A percentile compares a stretch with the other conserved stretches of the same genome.
phyloP scores from a whole-genome alignment of 805 yeast species.

The Candida sithepensis region DNA sequence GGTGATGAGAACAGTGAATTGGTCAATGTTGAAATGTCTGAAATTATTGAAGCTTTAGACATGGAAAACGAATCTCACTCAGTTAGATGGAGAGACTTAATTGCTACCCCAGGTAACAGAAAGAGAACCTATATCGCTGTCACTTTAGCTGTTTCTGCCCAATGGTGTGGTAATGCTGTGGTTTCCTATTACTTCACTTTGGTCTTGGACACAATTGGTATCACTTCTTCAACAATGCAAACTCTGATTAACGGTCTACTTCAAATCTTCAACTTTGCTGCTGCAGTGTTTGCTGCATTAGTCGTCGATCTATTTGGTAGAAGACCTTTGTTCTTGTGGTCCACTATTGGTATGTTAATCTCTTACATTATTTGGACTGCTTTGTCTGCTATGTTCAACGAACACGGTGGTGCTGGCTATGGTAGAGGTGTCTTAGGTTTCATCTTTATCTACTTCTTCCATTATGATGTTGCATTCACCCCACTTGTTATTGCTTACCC shows the following conservation, averaged over 20 bases:
- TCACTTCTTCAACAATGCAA: constrained; percentile 40
- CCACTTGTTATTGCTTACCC: constrained; percentile 42
- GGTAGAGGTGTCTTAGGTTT: constrained; percentile 15
- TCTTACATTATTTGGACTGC: constrained; percentile 41
- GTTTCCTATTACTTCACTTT: constrained; percentile 40
- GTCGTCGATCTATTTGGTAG: constrained; percentile 31
- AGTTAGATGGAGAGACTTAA: constrained; percentile 34
- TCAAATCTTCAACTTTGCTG: constrained; percentile 41
- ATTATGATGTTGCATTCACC: constrained; percentile 40
- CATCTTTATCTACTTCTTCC: constrained; percentile 28
- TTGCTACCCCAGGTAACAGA: constrained; percentile 32
- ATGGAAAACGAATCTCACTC: constrained; percentile 28
- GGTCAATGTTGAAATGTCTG: constrained; percentile 34
- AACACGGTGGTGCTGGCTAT: not conserved
- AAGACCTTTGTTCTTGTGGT: constrained; percentile 33
- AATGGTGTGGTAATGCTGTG: constrained; percentile 43
- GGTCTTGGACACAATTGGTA: constrained; percentile 51
- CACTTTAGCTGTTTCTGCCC: constrained; percentile 31
- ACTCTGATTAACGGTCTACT: constrained; percentile 48
- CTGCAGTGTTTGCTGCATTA: constrained; percentile 27
- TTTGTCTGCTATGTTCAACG: constrained; percentile 37
- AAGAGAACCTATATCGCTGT: constrained; percentile 32
- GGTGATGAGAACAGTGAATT: constrained; percentile 28
- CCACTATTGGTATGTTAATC: constrained; percentile 34
- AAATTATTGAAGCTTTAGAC: constrained; percentile 32